Base-by-base conservation (phyloP, 495 filamentous ascomycete genomes). In the Penicillium psychrofluorescens region DNA sequence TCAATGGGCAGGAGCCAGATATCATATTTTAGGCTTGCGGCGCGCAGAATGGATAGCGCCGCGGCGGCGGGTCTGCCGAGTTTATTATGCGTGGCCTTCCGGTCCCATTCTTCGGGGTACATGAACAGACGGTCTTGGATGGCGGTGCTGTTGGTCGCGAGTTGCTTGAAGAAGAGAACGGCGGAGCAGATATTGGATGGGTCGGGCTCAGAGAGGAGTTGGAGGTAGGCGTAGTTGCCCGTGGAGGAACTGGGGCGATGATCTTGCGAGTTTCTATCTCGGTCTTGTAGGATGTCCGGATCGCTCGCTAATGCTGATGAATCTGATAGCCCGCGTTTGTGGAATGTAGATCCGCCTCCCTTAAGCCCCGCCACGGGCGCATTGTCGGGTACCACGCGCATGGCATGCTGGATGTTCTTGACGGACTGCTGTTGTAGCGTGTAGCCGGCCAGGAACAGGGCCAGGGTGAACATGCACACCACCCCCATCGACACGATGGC, bases 381-480 rank as follows among this genome's bases (percentile, higher is more conserved):
- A 8, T 45, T 15, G 13, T 56, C 50, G 15, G 46, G 43, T 3
- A 53, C 67, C 0, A 76, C 72, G 38, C 70, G 74, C 16, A 87
- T 61, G 15, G 75, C 79, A 50, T 69, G 59, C 60, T 84, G 79
- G 28, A 88, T 71, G 42, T 63, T 76, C 31, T 66, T 73, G 13
- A 88, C 76, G 7, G 83, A 84, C 56, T 78, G 74, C 49, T 88
- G 84, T 48, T 88, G 84, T 16, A 86, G 65, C 10, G 83, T 67
- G 57, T 85, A 87, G 41, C 84, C 84, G 0, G 83, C 82, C 28
- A 85, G 63, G 54, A 88, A 88, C 38, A 88, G 68, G 29, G 81
- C 60, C 36, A 76, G 50, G 6, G 83, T 83, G 61, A 84, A 87
- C 33, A 79, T 57, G 50, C 75, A 73, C 42, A 81, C 55, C 36